A percentile compares a stretch with the other conserved stretches of the same genome.
Conservation (phyloP, 805 yeast species). For the Ogataea nakhonphanomensis region DNA sequence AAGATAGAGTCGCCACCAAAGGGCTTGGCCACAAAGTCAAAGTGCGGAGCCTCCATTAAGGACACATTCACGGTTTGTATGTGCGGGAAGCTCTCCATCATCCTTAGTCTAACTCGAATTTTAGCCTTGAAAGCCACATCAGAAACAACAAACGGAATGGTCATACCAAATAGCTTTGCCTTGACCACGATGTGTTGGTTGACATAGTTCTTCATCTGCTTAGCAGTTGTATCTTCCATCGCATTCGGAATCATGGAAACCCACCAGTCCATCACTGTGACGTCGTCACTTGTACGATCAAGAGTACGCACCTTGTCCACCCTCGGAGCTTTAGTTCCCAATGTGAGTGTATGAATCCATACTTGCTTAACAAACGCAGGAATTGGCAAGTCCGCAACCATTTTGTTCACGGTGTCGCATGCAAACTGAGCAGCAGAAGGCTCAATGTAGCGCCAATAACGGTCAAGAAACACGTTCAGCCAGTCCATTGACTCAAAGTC, state of each 20-base stretch:
- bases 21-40: slow-evolving; percentile 80
- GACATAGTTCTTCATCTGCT: slow-evolving; percentile 79
- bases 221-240: slow-evolving; percentile 74
- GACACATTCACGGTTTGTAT: slow-evolving; percentile 86
- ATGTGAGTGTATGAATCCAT: slow-evolving; percentile 85
- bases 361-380: slow-evolving; percentile 82
- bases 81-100: slow-evolving; percentile 91
- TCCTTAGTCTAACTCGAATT: slow-evolving; percentile 77
- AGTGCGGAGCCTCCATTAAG: slow-evolving; percentile 78
- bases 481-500: slow-evolving; percentile 95
- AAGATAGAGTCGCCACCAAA: slow-evolving; percentile 74
- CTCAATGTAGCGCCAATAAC: slow-evolving; percentile 89
- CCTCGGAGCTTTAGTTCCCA: slow-evolving; percentile 95
- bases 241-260: slow-evolving; percentile 92
- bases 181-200: slow-evolving; percentile 79
- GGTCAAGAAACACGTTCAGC: slow-evolving; percentile 84
- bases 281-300: slow-evolving; percentile 84
- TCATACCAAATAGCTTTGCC: slow-evolving; percentile 76
- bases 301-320: slow-evolving; percentile 86
- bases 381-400: slow-evolving; percentile 68
- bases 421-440: slow-evolving; percentile 86
- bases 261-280: slow-evolving; percentile 98
- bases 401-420: slow-evolving; percentile 79
- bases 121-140: slow-evolving; percentile 73
- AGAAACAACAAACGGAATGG: slow-evolving; percentile 76